phyloP scores from a whole-genome alignment of 257 asterid genomes.

The Solanum piurae region DNA sequence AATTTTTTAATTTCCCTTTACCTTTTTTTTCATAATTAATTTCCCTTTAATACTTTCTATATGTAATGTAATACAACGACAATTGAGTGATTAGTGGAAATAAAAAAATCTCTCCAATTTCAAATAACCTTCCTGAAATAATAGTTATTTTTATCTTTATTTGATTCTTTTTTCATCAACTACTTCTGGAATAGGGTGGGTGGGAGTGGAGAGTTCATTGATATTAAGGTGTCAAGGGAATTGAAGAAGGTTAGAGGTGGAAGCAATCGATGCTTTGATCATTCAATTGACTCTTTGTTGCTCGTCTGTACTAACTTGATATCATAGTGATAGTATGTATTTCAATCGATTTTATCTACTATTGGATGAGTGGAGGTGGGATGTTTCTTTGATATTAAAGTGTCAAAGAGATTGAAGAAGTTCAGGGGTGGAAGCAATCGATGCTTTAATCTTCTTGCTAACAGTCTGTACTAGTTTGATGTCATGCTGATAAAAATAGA shows the following conservation, averaged over 20 bases:
- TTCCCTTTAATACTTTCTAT: background rate
- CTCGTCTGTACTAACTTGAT: background rate
- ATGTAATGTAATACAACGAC: background rate
- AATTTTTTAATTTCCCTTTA: background rate
- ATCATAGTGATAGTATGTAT: background rate
- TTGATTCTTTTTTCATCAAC: too few species aligned
- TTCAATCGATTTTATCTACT: background rate
- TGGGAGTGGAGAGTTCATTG: background rate
- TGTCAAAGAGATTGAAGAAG: background rate
- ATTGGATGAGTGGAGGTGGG: background rate
- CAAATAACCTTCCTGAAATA: background rate
- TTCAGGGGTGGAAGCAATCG: background rate
- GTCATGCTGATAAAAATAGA: background rate
- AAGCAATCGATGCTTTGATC: background rate
- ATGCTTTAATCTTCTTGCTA: background rate
- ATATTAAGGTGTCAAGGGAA: background rate
- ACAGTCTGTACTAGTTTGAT: background rate
- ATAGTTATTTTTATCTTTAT: background rate
- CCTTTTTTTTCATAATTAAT: background rate
- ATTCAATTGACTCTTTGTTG: background rate
- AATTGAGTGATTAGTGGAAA: background rate
- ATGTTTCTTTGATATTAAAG: background rate
- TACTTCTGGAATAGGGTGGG: background rate
- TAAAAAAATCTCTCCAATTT: background rate
- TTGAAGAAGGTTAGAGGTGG: background rate